Evolutionary conservation across 805 yeast species (phyloP).

Genomic region (Tetrapisispora namnaoensis): DNA sequence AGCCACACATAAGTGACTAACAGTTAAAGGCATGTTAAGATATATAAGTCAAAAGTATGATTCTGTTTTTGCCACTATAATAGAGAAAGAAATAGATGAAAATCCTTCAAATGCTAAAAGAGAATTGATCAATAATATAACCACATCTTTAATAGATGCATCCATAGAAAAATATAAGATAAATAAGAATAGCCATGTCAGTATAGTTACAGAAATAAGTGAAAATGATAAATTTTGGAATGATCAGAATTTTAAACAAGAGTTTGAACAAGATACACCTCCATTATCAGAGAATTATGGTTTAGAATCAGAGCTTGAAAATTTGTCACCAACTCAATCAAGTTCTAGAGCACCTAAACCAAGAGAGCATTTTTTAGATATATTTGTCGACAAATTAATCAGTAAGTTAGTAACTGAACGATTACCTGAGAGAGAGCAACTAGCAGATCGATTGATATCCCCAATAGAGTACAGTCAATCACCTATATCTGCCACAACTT

Average conservation of each 20-base stretch:
- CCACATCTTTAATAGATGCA: constrained; percentile 37
- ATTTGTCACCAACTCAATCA: neutral
- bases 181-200: constrained; percentile 7
- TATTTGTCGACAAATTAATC: constrained; percentile 43
- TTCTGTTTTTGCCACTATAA: constrained; percentile 16
- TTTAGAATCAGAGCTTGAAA: neutral
- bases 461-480: constrained; percentile 37
- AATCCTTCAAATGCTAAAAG: constrained; percentile 13
- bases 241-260: constrained; percentile 2
- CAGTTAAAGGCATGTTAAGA: constrained; percentile 8
- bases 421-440: constrained; percentile 29
- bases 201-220: neutral
- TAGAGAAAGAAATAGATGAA: constrained; percentile 13
- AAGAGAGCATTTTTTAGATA: constrained; percentile 46
- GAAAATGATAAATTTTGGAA: constrained; percentile 3
- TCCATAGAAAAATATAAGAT: constrained; percentile 33
- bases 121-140: constrained; percentile 31
- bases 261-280: constrained; percentile 1
- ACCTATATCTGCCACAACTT: constrained; percentile 45
- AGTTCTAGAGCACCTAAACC: neutral
- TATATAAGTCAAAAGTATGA: constrained; percentile 22
- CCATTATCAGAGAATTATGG: neutral
- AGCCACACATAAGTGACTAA: neutral
- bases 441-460: neutral
- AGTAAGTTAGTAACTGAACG: constrained; percentile 41